phyloP scores from a whole-genome alignment of 257 asterid genomes.

The Plantago ovata region DNA sequence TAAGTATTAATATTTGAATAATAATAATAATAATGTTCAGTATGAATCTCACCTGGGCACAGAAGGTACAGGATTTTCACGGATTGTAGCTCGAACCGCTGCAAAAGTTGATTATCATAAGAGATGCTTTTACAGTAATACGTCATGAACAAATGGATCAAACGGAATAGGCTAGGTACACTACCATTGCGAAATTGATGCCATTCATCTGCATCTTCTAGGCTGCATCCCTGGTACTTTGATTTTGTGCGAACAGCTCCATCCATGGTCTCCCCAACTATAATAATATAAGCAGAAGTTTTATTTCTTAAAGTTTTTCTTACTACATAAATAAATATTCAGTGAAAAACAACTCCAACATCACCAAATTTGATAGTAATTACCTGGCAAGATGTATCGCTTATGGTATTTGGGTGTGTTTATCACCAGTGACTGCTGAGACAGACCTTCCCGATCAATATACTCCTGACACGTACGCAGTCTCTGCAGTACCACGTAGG shows the following conservation, averaged over 20 bases:
- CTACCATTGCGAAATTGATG: constrained; percentile 70
- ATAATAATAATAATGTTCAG: constrained; percentile 9
- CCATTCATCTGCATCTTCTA: constrained; percentile 70
- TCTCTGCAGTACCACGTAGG: constrained; percentile 46
- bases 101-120: constrained; percentile 17
- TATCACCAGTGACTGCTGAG: constrained; percentile 84
- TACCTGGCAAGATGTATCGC: constrained; percentile 87
- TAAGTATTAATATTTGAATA: not conserved
- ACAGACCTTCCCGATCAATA: constrained; percentile 79
- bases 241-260: constrained; percentile 48
- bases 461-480: constrained; percentile 75
- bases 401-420: constrained; percentile 82
- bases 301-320: not conserved
- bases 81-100: constrained; percentile 73
- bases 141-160: not conserved
- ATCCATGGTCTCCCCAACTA: constrained; percentile 75
- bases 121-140: constrained; percentile 4
- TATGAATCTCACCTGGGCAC: constrained; percentile 39
- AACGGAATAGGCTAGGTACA: not conserved
- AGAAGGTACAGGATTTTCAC: constrained; percentile 58
- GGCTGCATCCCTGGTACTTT: constrained; percentile 58
- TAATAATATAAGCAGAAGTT: constrained; percentile 8
- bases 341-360: not conserved
- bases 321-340: not conserved
- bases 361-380: not conserved